Conservation (phyloP, 768 basidiomycete species). For the Tephrocybe rancida region DNA sequence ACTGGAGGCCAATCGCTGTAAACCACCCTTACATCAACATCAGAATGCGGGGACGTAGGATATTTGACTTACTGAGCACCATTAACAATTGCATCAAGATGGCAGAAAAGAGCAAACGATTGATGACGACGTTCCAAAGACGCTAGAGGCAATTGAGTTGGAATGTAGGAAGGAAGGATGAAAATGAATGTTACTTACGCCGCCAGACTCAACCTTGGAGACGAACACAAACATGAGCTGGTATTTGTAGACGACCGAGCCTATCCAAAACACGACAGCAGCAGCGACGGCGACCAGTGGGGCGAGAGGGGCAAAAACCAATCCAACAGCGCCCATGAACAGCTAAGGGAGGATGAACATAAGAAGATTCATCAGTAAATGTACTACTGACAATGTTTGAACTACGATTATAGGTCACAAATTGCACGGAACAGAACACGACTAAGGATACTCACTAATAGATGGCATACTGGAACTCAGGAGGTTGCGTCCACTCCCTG, state of each 20-base stretch:
- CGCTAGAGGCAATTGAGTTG: conserved; percentile 48
- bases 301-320: conserved; percentile 94
- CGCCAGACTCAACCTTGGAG: conserved; percentile 90
- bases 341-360: conserved; percentile 39
- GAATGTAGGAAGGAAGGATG: conserved; percentile 2
- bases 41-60: neutral
- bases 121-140: conserved; percentile 92
- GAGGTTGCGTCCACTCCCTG: conserved; percentile 88
- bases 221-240: conserved; percentile 94
- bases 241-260: conserved; percentile 92
- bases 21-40: conserved; percentile 10
- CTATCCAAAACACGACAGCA: conserved; percentile 85
- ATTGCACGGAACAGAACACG: conserved; percentile 2
- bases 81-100: conserved; percentile 88
- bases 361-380: neutral
- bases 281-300: conserved; percentile 87
- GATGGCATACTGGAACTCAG: conserved; percentile 85
- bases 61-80: conserved; percentile 71
- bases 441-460: conserved; percentile 63
- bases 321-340: conserved; percentile 90
- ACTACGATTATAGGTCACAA: conserved; percentile 28
- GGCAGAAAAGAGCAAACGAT: conserved; percentile 78
- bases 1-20: conserved; percentile 84
- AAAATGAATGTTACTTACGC: conserved; percentile 52
- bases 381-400: conserved; percentile 55